A percentile compares a stretch with the other conserved stretches of the same genome.
These are phyloP conservation scores for Tricholoma sp. DNA, from an alignment of 768 basidiomycete genomes.

Conservation along the genomic window DNA sequence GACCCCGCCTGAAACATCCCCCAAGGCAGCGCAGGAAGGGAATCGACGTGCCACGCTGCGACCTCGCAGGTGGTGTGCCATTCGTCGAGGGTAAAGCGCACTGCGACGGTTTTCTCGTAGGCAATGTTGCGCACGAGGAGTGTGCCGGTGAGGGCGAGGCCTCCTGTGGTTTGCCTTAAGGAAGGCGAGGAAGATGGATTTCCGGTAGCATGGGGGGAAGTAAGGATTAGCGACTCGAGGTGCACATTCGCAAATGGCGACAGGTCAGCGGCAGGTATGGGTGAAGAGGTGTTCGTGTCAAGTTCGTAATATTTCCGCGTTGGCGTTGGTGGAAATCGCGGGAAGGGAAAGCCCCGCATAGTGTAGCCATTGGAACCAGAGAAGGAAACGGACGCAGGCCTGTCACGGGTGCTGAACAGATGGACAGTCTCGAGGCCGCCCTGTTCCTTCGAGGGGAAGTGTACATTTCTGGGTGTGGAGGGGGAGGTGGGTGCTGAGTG, in stretches of 20 bases:
- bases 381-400: constrained; percentile 50
- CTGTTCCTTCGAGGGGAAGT: constrained; percentile 69
- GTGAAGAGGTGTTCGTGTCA: constrained; percentile 17
- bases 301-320: constrained; percentile 17
- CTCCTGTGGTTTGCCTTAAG: constrained; percentile 1
- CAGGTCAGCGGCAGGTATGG: constrained; percentile 22
- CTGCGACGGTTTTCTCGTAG: constrained; percentile 79
- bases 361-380: constrained; percentile 6
- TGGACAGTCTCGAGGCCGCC: constrained; percentile 55
- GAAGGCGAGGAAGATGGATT: constrained; percentile 5
- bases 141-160: constrained; percentile 56
- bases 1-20: constrained; percentile 11
- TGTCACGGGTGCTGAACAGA: constrained; percentile 61
- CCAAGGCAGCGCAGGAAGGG: constrained; percentile 33
- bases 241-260: constrained; percentile 25
- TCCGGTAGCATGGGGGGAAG: constrained; percentile 3
- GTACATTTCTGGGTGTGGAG: constrained; percentile 74
- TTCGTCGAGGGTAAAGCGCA: constrained; percentile 88
- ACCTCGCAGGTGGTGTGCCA: constrained; percentile 95
- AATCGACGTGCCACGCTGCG: constrained; percentile 39
- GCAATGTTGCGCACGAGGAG: constrained; percentile 81
- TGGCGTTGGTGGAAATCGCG: constrained; percentile 6
- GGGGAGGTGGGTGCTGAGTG: constrained; percentile 56
- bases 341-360: constrained; percentile 1
- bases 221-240: constrained; percentile 19